Base-by-base conservation (phyloP, 202 grass and related monocot genomes). In the Hordeum pubiflorum region DNA sequence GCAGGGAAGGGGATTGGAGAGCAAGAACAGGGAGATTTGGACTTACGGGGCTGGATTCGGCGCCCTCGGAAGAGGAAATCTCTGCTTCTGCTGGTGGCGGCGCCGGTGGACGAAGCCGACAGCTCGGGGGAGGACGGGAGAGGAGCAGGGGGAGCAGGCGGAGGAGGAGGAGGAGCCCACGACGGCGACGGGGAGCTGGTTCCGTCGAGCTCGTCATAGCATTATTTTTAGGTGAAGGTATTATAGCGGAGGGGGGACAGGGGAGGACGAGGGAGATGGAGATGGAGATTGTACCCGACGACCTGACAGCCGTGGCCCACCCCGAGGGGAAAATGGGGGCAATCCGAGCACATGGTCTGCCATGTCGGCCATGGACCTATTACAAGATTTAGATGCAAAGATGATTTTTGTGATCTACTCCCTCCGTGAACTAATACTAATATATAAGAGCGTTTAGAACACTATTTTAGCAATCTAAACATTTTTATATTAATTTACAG, bases 51-150 rank as follows among this genome's bases (percentile, higher is more conserved):
- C 3, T 23, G 56, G 71, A 15, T 17, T 40, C n/a, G 82, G 63
- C 50, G 9, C 65, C n/a, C 74, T 48, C 14, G 26, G 15, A 71
- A 59, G 82, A 81, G n/a, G 63, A 78, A 77, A 73, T 65, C 57
- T 69, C 41, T 26, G 41, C 31, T 9, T 68, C 75, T 63, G 20
- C 37, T 22, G 10, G 14, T 7, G 48, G 31, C 31, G 31, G 31
- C 31, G 31, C 2, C 31, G 31, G 74, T 34, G 2, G 31, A 15
- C 36, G 0, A 48, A 17, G 4, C 29, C 20, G 10, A 39, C 70
- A 33, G 9, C 34, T 70, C 54, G 5, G 21, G 22, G 24, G 0
- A 4, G 3, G 23, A 22, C 11, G 14, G 68, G 22, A 7, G 20
- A 5, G 31, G 31, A 32, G 31, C 31, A 32, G 31, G 31, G 4